Percentiles rank a stretch among this genome's conserved stretches.
phyloP scores from a whole-genome alignment of 345 rosid genomes.

The Hibiscus syriacus region DNA sequence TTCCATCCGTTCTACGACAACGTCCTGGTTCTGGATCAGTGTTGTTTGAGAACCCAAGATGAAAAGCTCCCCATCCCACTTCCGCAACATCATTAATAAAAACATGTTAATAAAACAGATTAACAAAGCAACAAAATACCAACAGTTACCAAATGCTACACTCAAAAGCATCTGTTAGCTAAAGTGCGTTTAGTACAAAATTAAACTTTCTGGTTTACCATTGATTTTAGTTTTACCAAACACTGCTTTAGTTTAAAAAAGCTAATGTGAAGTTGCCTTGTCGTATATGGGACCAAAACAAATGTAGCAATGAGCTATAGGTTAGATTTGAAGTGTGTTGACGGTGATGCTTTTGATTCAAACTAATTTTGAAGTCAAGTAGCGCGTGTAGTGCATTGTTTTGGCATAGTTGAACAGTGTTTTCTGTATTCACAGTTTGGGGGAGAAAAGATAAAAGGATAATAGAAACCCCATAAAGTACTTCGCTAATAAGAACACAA shows the following conservation, averaged over 20 bases:
- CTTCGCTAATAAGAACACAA: not conserved
- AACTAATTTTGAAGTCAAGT: not conserved
- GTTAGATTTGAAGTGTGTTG: not conserved
- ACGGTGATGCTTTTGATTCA: not conserved
- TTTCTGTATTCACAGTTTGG: no score
- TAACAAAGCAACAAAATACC: not conserved
- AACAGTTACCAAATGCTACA: not conserved
- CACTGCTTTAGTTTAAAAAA: not conserved
- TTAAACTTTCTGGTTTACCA: not conserved
- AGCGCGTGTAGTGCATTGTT: not conserved
- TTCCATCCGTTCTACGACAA: constrained; percentile 97
- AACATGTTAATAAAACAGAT: not conserved
- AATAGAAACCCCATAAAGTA: not conserved
- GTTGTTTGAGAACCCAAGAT: constrained; percentile 72
- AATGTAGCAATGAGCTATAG: not conserved
- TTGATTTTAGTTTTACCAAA: not conserved
- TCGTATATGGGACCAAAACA: constrained; percentile 11
- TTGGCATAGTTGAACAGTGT: not conserved
- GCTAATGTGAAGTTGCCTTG: not conserved
- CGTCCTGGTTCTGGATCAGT: constrained; percentile 94
- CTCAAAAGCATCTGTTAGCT: not conserved
- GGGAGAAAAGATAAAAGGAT: not conserved
- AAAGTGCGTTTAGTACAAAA: not conserved
- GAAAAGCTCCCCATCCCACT: constrained; percentile 82
- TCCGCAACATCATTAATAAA: not conserved